phyloP scores from a whole-genome alignment of 2,329 filamentous ascomycete genomes.

The Myrmaecium sp. region DNA sequence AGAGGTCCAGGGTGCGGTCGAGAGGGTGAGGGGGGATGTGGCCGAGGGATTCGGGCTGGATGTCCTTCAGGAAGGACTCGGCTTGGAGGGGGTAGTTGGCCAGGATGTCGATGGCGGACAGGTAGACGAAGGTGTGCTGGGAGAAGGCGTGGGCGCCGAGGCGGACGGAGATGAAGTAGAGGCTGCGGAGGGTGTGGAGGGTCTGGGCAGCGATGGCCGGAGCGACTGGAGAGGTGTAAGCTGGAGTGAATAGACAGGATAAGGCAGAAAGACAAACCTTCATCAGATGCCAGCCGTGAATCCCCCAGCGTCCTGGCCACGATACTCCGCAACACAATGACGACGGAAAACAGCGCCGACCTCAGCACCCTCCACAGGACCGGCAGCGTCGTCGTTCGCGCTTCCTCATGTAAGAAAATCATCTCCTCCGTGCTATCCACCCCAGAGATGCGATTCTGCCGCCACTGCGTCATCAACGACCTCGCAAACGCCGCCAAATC shows the following conservation, averaged over 20 bases:
- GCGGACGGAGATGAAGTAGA: conserved; percentile 68
- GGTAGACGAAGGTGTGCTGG: conserved; percentile 68
- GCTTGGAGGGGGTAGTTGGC: conserved; percentile 50
- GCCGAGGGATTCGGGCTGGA: conserved; percentile 37
- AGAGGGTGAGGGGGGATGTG: conserved; percentile 46
- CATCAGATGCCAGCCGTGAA: conserved; percentile 33
- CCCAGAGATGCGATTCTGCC: conserved; percentile 53
- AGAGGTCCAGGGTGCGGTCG: conserved; percentile 62
- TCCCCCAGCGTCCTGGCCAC: conserved; percentile 49
- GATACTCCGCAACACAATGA: conserved; percentile 59
- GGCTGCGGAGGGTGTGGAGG: conserved; percentile 55
- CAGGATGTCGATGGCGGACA: conserved; percentile 68
- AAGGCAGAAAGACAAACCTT: conserved; percentile 21
- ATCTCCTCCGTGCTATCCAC: conserved; percentile 53
- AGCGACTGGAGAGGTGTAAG: conserved; percentile 28
- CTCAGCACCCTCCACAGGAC: conserved; percentile 59
- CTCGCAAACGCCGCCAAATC: conserved; percentile 50
- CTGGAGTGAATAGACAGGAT: neutral
- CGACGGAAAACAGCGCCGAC: conserved; percentile 57
- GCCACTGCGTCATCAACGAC: conserved; percentile 55
- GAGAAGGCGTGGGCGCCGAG: conserved; percentile 60
- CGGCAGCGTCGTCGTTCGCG: conserved; percentile 49
- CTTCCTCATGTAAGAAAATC: conserved; percentile 45
- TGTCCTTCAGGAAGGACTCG: conserved; percentile 48
- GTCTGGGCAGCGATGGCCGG: conserved; percentile 53